A percentile compares a stretch with the other conserved stretches of the same genome.
phyloP scores from a whole-genome alignment of 2,329 filamentous ascomycete species.

The Harringtonia lauricola region DNA sequence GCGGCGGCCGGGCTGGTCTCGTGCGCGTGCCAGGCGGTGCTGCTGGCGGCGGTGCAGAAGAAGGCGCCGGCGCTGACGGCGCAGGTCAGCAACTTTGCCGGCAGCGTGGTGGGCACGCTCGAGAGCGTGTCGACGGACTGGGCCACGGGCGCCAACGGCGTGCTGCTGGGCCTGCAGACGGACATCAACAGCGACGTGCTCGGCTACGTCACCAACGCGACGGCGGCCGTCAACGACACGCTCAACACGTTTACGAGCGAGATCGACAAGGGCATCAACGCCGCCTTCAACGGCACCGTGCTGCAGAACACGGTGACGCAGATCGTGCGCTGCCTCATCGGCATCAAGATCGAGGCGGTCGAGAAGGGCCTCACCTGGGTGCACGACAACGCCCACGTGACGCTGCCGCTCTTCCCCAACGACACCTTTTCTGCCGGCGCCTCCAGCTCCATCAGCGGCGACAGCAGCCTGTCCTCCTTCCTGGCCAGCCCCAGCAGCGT shows the following conservation, averaged over 20 bases:
- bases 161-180: conserved; percentile 40
- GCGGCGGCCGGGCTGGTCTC: conserved; percentile 73
- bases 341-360: conserved; percentile 73
- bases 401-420: conserved; percentile 66
- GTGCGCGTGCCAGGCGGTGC: conserved; percentile 69
- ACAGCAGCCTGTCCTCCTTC: conserved; percentile 55
- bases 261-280: conserved; percentile 63
- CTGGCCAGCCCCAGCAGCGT: conserved; percentile 64
- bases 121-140: conserved; percentile 64
- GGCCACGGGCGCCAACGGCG: conserved; percentile 65
- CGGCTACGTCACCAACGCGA: conserved; percentile 78
- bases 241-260: conserved; percentile 71
- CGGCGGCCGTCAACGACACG: conserved; percentile 71
- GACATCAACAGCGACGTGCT: conserved; percentile 79
- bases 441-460: conserved; percentile 43
- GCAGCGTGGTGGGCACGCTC: conserved; percentile 62
- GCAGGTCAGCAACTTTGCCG: conserved; percentile 70
- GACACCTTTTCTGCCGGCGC: conserved; percentile 79
- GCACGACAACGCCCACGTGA: conserved; percentile 71
- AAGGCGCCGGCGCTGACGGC: conserved; percentile 64
- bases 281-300: conserved; percentile 71
- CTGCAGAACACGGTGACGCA: conserved; percentile 69
- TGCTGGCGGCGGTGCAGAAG: conserved; percentile 63
- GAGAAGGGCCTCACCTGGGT: conserved; percentile 92
- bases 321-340: conserved; percentile 77